phyloP scores from a whole-genome alignment of 1,284 basidiomycete species.

The Retiboletus flavoniger region DNA sequence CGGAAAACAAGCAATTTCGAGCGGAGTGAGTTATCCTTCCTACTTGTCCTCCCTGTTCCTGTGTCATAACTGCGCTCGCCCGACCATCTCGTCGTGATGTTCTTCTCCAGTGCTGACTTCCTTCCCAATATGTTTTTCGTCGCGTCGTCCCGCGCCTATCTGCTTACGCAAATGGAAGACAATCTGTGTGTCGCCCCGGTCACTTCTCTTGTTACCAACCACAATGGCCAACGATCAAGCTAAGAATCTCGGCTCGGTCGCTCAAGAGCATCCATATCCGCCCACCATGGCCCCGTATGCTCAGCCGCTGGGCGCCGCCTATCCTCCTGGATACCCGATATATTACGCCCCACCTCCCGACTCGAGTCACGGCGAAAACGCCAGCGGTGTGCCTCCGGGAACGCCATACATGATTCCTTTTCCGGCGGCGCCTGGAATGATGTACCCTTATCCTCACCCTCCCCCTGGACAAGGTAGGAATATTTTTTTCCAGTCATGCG shows the following conservation, averaged over 20 bases:
- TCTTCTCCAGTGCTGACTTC: constrained; percentile 8
- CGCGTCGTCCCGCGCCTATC: constrained; percentile 27
- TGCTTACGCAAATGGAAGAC: constrained; percentile 34
- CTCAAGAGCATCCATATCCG: constrained; percentile 33
- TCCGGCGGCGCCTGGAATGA: constrained; percentile 56
- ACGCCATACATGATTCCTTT: constrained; percentile 53
- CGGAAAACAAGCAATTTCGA: constrained; percentile 38
- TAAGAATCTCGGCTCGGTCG: constrained; percentile 31
- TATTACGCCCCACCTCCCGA: constrained; percentile 35
- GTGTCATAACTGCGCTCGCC: background rate
- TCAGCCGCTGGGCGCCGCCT: constrained; percentile 30
- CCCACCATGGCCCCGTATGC: constrained; percentile 32
- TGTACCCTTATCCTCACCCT: constrained; percentile 57
- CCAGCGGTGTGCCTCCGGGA: constrained; percentile 45
- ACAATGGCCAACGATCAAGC: constrained; percentile 34
- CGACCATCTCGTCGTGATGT: constrained; percentile 2
- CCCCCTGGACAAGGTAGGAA: constrained; percentile 44
- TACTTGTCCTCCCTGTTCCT: background rate
- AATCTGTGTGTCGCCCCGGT: constrained; percentile 22
- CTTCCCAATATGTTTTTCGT: constrained; percentile 20
- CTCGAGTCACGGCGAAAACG: constrained; percentile 40
- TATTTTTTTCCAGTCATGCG: constrained; percentile 8
- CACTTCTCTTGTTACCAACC: constrained; percentile 27
- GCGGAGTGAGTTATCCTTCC: constrained; percentile 34
- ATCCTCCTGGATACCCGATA: constrained; percentile 35